Conservation (phyloP, 352 stramenopile species). For the Phytophthora podocarpi region DNA sequence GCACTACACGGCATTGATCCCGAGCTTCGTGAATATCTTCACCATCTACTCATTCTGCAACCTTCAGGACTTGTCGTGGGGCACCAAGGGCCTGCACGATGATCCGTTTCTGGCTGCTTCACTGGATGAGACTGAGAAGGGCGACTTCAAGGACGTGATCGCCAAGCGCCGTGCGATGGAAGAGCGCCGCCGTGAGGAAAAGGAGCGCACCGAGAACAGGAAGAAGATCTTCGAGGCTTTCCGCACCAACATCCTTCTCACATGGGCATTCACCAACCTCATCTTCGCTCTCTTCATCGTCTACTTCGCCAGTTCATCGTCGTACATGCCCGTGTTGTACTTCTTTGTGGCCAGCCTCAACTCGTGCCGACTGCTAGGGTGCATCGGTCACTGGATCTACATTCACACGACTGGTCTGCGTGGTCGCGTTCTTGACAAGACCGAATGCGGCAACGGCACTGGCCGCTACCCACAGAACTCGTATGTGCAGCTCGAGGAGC, state of each 20-base stretch:
- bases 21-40: slow-evolving; percentile 91
- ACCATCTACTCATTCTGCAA: slow-evolving; percentile 92
- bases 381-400: slow-evolving; percentile 78
- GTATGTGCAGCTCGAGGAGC: slow-evolving; percentile 70
- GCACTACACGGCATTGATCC: slow-evolving; percentile 88
- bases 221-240: slow-evolving; percentile 86
- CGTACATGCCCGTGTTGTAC: slow-evolving; percentile 77
- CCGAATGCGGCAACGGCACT: slow-evolving; percentile 58
- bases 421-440: slow-evolving; percentile 52
- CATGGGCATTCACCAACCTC: slow-evolving; percentile 85
- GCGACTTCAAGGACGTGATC: slow-evolving; percentile 86
- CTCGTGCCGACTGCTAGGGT: slow-evolving; percentile 62
- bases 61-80: slow-evolving; percentile 89
- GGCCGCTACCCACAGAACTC: slow-evolving; percentile 55
- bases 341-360: slow-evolving; percentile 76
- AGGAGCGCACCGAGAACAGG: slow-evolving; percentile 57
- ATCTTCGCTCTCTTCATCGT: slow-evolving; percentile 80
- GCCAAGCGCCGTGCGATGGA: slow-evolving; percentile 76
- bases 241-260: slow-evolving; percentile 80
- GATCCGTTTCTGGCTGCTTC: slow-evolving; percentile 51
- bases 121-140: slow-evolving; percentile 69
- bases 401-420: slow-evolving; percentile 53
- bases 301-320: slow-evolving; percentile 57
- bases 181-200: slow-evolving; percentile 67
- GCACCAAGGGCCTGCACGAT: slow-evolving; percentile 72